Evolutionary conservation across 176 grass and related monocot genomes (phyloP).

Genomic region (Oryza longistaminata): DNA sequence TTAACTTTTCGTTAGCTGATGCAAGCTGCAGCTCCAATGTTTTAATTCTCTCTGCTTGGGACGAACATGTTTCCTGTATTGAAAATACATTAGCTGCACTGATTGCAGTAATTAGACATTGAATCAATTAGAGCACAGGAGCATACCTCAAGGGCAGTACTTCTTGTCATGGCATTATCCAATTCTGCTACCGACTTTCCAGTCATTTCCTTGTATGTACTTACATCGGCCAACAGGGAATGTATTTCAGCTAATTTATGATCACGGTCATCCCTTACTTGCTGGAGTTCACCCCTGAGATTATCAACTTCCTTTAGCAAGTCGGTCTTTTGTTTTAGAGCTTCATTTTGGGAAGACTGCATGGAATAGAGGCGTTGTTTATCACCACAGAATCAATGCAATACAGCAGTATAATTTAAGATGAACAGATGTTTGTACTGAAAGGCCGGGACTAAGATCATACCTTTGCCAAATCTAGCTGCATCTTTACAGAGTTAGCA

Average conservation of each 20-base stretch:
- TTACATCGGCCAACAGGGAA: slow-evolving; percentile 43
- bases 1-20: slow-evolving; percentile 58
- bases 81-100: not conserved
- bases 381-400: not conserved
- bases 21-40: slow-evolving; percentile 57
- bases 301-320: slow-evolving; percentile 58
- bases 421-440: not conserved
- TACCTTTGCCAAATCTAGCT: slow-evolving; percentile 69
- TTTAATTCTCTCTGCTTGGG: slow-evolving; percentile 53
- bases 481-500: slow-evolving; percentile 63
- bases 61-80: slow-evolving; percentile 54
- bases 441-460: not conserved
- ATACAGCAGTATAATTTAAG: not conserved
- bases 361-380: not conserved
- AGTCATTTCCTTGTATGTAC: slow-evolving; percentile 53
- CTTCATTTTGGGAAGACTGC: slow-evolving; percentile 74
- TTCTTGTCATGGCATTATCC: slow-evolving; percentile 44
- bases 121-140: not conserved
- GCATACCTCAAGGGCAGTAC: slow-evolving; percentile 59
- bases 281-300: slow-evolving; percentile 66
- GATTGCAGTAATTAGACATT: not conserved
- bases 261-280: slow-evolving; percentile 67
- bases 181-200: slow-evolving; percentile 46
- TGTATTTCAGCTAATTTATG: slow-evolving; percentile 44
- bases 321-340: slow-evolving; percentile 61